Base-by-base conservation (phyloP, 306 rosid genomes). In the Sophora flavescens region DNA sequence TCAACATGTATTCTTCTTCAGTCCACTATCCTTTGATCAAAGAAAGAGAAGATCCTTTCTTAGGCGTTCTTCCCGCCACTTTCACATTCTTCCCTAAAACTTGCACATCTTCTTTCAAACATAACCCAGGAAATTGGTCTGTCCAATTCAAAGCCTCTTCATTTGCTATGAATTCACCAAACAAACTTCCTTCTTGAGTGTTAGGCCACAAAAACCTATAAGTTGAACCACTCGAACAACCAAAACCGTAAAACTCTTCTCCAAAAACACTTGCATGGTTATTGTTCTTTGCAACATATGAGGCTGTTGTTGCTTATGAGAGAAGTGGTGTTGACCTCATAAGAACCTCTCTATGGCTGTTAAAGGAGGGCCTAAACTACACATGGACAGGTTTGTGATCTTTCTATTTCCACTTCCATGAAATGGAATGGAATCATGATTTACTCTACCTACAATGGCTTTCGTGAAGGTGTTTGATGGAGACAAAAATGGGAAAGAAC, bases 11-110 rank as follows among this genome's bases (percentile, higher is more conserved):
- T 84, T 95, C 99, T 76, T 91, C 97, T 2, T 87, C 88, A 13
- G 87, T 87, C 99, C 97, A 95, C 35, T 92, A 96, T 13, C 99
- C 97, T 84, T 92, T 95, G 80, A 92, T 89, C 69, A 89, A 67
- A 45, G 79, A 67, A 16, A 78, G 65, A 35, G 75, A 42, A 61
- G 76, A 69, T 4, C 39, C 78, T 70, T 83, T 89, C 69, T 79
- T 85, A 50, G 68, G 66, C 77, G 68, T 92, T 72, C 88, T 85
- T 41, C 86, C 85, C 30, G 57, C 68, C 6, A 22, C 70, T 28
- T 79, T 81, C 12, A 17, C 26, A 35, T 48, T 79, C 22, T 83
- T 79, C 36, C 70, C 77, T 17, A 15, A 48, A 60, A 16, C 54
- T 22, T 18, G 62, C 15, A 62, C 58, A 69, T 80, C 66, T 15